Evolutionary conservation across 371 early-diverging fungal genomes (phyloP).

Genomic region (Circinella umbellata): DNA sequence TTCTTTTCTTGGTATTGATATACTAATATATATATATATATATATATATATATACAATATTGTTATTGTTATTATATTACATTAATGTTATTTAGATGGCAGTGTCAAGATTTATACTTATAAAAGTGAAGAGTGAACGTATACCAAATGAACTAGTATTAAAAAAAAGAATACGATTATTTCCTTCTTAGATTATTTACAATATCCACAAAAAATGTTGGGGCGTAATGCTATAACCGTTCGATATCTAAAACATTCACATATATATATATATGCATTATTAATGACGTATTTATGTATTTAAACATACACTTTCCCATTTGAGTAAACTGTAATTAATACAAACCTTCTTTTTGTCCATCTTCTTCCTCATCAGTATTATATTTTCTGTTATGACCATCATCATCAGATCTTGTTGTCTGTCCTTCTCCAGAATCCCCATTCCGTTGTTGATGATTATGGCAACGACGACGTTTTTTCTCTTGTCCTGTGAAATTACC

Average conservation of each 20-base stretch:
- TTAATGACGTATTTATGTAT: too few species aligned
- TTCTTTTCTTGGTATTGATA: too few species aligned
- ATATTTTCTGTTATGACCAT: too few species aligned
- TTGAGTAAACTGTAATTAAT: too few species aligned
- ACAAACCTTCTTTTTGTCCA: too few species aligned
- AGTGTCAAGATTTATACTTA: slow-evolving; percentile 41
- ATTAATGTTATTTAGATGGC: slow-evolving; percentile 26
- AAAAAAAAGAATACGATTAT: background rate
- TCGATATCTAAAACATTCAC: too few species aligned
- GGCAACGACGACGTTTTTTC: background rate
- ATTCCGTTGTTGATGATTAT: too few species aligned
- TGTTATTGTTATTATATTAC: background rate
- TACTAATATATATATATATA: background rate
- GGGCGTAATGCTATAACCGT: background rate
- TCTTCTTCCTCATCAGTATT: too few species aligned
- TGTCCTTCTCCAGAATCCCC: background rate
- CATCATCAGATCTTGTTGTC: background rate
- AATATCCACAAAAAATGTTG: background rate
- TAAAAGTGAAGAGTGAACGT: background rate
- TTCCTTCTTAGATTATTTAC: background rate
- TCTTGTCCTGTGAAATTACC: slow-evolving; percentile 30
- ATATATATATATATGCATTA: too few species aligned
- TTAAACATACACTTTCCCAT: too few species aligned
- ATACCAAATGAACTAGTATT: background rate
- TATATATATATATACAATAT: background rate